phyloP scores from a whole-genome alignment of 371 early-diverging fungal genomes.

The Mucor saturninus region DNA sequence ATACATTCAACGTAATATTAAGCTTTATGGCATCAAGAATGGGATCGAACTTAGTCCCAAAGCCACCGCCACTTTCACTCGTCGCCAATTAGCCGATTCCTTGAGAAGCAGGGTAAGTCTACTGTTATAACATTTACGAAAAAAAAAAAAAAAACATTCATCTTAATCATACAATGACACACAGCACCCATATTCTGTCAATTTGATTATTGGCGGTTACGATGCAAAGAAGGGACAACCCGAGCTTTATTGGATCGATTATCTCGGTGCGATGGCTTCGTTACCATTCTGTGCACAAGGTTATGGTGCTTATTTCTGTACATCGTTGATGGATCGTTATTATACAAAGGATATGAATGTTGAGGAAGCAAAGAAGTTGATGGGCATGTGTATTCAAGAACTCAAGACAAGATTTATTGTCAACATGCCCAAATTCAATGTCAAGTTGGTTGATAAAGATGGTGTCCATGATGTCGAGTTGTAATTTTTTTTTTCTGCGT shows the following conservation, averaged over 20 bases:
- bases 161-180: not conserved
- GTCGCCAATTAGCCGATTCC: slow-evolving; percentile 86
- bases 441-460: slow-evolving; percentile 85
- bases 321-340: slow-evolving; percentile 93
- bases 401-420: slow-evolving; percentile 88
- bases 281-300: slow-evolving; percentile 94
- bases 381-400: slow-evolving; percentile 87
- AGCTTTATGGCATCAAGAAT: slow-evolving; percentile 89
- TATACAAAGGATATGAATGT: slow-evolving; percentile 83
- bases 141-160: not conserved
- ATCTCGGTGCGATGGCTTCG: slow-evolving; percentile 81
- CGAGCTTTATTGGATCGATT: slow-evolving; percentile 92
- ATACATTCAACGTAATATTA: slow-evolving; percentile 92
- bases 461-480: slow-evolving; percentile 75
- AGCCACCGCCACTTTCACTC: slow-evolving; percentile 85
- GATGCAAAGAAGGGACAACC: slow-evolving; percentile 76
- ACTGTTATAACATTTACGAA: no score
- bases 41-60: slow-evolving; percentile 81
- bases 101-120: slow-evolving; percentile 83
- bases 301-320: slow-evolving; percentile 89
- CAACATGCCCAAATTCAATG: slow-evolving; percentile 80
- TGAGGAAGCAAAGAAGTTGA: slow-evolving; percentile 81
- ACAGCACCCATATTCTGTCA: slow-evolving; percentile 89
- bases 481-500: slow-evolving; percentile 20
- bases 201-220: slow-evolving; percentile 88